phyloP scores from a whole-genome alignment of 176 grass and related monocot species.

The Melocanna baccifera region DNA sequence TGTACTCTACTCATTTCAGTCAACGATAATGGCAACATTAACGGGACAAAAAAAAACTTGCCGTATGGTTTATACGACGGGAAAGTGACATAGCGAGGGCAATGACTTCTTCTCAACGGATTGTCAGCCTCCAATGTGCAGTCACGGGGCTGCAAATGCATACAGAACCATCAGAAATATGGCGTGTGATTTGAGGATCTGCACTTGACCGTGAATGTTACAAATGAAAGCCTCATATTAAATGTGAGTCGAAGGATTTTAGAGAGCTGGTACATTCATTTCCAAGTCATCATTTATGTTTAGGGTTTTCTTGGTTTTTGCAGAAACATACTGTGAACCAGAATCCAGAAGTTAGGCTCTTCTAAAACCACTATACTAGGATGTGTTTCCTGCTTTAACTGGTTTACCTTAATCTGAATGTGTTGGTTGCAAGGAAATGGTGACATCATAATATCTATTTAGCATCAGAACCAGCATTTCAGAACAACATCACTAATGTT shows the following conservation, averaged over 20 bases:
- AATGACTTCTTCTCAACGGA: slow-evolving; percentile 11
- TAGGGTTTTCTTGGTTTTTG: not conserved
- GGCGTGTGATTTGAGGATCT: not conserved
- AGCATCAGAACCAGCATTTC: not conserved
- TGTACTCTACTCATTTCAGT: not conserved
- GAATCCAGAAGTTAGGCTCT: not conserved
- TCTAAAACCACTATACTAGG: not conserved
- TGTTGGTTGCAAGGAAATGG: not conserved
- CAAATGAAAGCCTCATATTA: not conserved
- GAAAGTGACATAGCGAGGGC: slow-evolving; percentile 47
- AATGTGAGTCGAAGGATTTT: not conserved
- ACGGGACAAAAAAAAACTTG: not conserved
- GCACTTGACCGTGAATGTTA: not conserved
- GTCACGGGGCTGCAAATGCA: slow-evolving; percentile 39
- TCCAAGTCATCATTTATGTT: not conserved
- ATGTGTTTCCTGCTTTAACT: not conserved
- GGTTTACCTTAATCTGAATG: not conserved
- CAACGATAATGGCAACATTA: not conserved
- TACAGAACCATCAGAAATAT: not conserved
- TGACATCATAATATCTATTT: not conserved
- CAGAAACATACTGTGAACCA: not conserved
- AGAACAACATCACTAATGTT: not conserved
- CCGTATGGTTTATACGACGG: slow-evolving; percentile 34
- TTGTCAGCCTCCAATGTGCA: slow-evolving; percentile 26
- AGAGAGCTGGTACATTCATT: not conserved